Evolutionary conservation across 2,329 filamentous ascomycete species (phyloP), one percentile per base, ranked within the genome.

Genomic region (Fusarium sp.): DNA sequence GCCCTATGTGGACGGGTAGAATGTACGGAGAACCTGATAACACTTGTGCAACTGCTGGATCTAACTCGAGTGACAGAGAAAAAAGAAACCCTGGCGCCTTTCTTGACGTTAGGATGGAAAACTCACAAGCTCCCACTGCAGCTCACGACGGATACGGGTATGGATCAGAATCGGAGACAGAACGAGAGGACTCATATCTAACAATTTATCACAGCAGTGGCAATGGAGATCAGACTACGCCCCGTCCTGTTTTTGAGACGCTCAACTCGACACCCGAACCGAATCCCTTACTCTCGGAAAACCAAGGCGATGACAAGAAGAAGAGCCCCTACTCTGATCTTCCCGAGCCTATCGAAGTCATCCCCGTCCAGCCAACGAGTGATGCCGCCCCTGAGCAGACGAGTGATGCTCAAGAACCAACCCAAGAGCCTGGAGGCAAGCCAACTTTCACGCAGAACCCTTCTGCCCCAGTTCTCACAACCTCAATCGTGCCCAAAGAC

Each of bases 1-100:
- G 81, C 74, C 83, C 80, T 79, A 77, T 76, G 60, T 78, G 81
- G 80, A 78, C 76, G 73, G 74, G 74, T 72, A 79, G 72, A 73
- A 66, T 79, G 81, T 83, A 70, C 59, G 79, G 74, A 15, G n/a
- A 14, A 62, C 44, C 58, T 22, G 8, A 28, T 18, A 55, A 13
- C 13, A 12, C 15, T 28, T 42, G 10, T 17, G 20, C 8, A 44
- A 41, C 17, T 10, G 24, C 12, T 36, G 28, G 22, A 17, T 57
- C 72, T 75, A 52, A 79, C 47, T 30, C 18, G 22, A 34, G 13
- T 52, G 22, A 32, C 26, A 80, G 78, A 69, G 63, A 47, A 52
- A 75, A 54, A 60, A 70, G 76, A 72, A 75, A 62, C 39, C 75
- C 73, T 32, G 58, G 39, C 20, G 72, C 73, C 36, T 77, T 70